Evolutionary conservation across 192 early-diverging fungal genomes (phyloP).

Genomic region (Coemansia erecta): DNA sequence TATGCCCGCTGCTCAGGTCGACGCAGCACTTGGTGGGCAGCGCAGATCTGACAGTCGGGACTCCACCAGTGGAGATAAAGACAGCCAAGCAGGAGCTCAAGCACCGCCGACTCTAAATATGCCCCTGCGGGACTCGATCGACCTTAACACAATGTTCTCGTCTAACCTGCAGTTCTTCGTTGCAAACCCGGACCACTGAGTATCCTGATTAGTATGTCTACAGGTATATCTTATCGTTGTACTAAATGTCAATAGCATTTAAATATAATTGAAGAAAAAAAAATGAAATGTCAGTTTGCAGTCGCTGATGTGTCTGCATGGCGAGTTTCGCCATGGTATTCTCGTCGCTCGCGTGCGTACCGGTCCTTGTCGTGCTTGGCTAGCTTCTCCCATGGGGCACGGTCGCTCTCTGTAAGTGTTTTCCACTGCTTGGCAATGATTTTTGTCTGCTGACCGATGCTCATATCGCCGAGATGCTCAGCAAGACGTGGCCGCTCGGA

Average conservation of each 20-base stretch:
- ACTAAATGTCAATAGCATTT: neutral
- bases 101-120: conserved; percentile 1
- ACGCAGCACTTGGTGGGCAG: neutral
- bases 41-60: conserved; percentile 3
- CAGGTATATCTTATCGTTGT: no score
- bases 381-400: conserved; percentile 54
- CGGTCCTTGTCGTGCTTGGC: conserved; percentile 60
- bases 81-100: no score
- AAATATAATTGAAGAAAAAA: neutral
- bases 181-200: conserved; percentile 37
- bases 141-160: conserved; percentile 31
- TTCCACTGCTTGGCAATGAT: conserved; percentile 67
- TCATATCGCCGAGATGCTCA: conserved; percentile 62
- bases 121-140: conserved; percentile 37
- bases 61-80: neutral
- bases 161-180: conserved; percentile 38
- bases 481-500: conserved; percentile 65
- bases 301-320: conserved; percentile 18
- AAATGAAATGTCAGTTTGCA: neutral
- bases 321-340: conserved; percentile 49
- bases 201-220: neutral
- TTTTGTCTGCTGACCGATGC: conserved; percentile 73
- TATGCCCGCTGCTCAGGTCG: conserved; percentile 18
- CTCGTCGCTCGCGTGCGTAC: conserved; percentile 61
- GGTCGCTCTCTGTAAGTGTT: conserved; percentile 45